A percentile compares a stretch with the other conserved stretches of the same genome.
Evolutionary conservation across 164 flowering plant genomes (phyloP).

Genomic region (Umbilicus rupestris): DNA sequence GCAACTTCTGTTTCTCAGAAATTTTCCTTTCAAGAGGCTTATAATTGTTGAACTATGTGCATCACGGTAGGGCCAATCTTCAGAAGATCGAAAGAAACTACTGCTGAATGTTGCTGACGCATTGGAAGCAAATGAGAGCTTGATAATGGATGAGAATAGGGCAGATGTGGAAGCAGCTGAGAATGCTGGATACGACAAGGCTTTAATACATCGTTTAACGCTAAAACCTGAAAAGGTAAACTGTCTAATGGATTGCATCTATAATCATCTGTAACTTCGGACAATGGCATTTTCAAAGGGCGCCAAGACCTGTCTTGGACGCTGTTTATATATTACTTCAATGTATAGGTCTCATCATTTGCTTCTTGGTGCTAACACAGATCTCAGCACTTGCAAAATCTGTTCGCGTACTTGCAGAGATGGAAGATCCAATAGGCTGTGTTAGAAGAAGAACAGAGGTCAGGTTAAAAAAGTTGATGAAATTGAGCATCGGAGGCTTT

Average conservation of each 20-base stretch:
- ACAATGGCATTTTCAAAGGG: background rate
- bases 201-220: slow-evolving; percentile 72
- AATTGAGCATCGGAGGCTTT: background rate
- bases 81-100: slow-evolving; percentile 60
- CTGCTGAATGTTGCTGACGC: slow-evolving; percentile 81
- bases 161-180: slow-evolving; percentile 82
- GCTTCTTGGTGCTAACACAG: slow-evolving; percentile 23
- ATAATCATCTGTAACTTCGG: background rate
- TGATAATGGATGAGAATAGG: slow-evolving; percentile 63
- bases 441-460: slow-evolving; percentile 82
- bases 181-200: slow-evolving; percentile 68
- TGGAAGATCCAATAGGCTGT: slow-evolving; percentile 90
- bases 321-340: background rate
- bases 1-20: background rate
- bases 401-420: slow-evolving; percentile 80
- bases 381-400: slow-evolving; percentile 69
- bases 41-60: background rate
- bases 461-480: slow-evolving; percentile 8
- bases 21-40: background rate
- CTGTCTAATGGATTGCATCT: background rate
- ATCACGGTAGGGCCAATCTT: slow-evolving; percentile 47
- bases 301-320: background rate
- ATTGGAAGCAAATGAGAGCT: slow-evolving; percentile 62
- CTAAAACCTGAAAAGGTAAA: slow-evolving; percentile 85
- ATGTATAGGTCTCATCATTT: background rate